Evolutionary conservation across 306 rosid genomes (phyloP).

Genomic region (Cucurbita maxima): DNA sequence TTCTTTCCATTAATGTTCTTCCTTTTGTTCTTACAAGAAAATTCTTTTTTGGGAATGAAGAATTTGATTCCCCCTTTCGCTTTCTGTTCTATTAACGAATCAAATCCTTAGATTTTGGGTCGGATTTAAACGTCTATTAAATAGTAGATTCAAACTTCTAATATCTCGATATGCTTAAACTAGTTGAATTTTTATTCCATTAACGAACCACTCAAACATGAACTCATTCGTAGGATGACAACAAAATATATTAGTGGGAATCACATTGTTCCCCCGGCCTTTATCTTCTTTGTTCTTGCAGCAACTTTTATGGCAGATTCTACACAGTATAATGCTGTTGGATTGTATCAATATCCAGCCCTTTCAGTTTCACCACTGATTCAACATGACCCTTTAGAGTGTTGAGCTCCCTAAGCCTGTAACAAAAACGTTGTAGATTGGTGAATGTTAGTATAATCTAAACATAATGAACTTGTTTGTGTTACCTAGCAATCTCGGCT

Average conservation of each 20-base stretch:
- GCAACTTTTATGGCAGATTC: background rate
- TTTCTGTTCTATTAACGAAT: background rate
- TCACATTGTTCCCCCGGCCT: no score
- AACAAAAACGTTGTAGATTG: background rate
- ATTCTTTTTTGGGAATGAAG: background rate
- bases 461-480: no score
- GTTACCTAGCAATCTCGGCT: constrained; percentile 92
- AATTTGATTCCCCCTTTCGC: background rate
- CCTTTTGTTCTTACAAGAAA: background rate
- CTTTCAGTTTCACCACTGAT: constrained; percentile 93
- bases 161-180: no score
- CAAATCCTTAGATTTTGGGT: background rate
- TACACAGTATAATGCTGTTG: constrained; percentile 96
- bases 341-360: constrained; percentile 78
- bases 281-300: background rate
- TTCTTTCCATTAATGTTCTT: background rate
- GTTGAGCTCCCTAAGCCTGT: constrained; percentile 81
- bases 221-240: background rate
- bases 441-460: background rate
- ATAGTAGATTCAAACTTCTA: no score
- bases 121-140: no score
- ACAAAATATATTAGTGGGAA: background rate
- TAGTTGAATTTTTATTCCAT: background rate
- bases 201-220: background rate
- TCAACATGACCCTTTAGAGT: constrained; percentile 96